Conservation (phyloP, 495 filamentous ascomycete genomes). For the Halenospora varia region DNA sequence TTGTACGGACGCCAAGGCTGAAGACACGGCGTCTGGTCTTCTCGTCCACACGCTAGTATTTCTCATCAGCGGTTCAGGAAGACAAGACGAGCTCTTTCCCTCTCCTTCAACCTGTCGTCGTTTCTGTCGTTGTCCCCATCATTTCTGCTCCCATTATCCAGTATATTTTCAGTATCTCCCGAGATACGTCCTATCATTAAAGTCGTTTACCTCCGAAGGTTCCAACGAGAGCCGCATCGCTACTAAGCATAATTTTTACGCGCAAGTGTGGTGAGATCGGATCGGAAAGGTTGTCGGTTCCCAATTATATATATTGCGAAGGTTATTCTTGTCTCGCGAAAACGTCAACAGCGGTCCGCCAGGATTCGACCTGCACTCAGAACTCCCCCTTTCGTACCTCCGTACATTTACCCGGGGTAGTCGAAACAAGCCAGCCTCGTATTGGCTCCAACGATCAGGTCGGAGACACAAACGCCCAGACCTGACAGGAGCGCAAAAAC, state of each 20-base stretch:
- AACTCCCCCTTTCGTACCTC: neutral
- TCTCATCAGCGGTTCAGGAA: neutral
- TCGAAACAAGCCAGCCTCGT: conserved; percentile 11
- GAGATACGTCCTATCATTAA: conserved; percentile 18
- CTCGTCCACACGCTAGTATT: neutral
- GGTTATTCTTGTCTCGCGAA: neutral
- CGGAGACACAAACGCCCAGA: conserved; percentile 1
- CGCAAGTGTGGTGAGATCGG: neutral
- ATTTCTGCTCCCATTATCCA: neutral
- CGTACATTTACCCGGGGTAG: neutral
- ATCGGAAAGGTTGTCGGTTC: neutral
- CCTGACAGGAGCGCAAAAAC: conserved; percentile 5
- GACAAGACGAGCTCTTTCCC: neutral
- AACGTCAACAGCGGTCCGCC: neutral
- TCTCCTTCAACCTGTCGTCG: neutral
- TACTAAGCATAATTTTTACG: neutral
- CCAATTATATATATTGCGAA: neutral
- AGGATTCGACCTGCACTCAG: neutral
- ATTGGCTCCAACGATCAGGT: conserved; percentile 2
- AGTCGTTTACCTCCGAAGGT: neutral
- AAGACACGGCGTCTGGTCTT: neutral
- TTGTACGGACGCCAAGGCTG: neutral
- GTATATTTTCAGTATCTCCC: conserved; percentile 10
- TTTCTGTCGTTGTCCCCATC: neutral
- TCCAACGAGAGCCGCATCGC: neutral